phyloP scores from a whole-genome alignment of 306 rosid species.

The Prunus padus region DNA sequence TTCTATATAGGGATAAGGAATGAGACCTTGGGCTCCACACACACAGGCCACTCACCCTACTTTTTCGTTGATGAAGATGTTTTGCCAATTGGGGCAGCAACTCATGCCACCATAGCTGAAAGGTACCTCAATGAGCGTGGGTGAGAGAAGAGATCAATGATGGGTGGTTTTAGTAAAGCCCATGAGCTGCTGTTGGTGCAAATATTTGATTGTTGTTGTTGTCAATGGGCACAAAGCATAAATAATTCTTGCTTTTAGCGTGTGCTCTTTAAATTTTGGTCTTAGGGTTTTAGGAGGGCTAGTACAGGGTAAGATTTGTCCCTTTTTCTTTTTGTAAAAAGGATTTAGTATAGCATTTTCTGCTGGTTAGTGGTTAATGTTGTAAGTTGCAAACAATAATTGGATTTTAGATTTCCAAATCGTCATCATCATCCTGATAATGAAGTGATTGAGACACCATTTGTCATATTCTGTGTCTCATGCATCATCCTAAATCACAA shows the following conservation, averaged over 20 bases:
- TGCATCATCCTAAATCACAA: too few relatives aligned
- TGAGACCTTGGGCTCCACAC: constrained; percentile 79
- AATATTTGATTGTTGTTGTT: neutral
- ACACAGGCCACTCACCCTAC: constrained; percentile 90
- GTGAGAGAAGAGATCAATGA: neutral
- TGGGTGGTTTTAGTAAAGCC: neutral
- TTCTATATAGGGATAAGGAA: constrained; percentile 80
- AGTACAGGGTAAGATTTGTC: constrained; percentile 2
- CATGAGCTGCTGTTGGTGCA: neutral
- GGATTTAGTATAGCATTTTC: neutral
- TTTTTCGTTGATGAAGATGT: constrained; percentile 88
- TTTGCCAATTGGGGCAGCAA: constrained; percentile 75
- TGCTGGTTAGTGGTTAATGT: neutral
- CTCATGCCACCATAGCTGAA: constrained; percentile 84
- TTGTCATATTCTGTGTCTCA: too few relatives aligned
- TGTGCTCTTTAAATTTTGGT: constrained; percentile 5
- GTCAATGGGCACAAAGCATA: neutral
- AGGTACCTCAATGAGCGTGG: constrained; percentile 67
- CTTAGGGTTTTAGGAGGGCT: neutral
- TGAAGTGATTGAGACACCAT: too few relatives aligned
- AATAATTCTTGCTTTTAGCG: too few relatives aligned
- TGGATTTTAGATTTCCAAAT: neutral
- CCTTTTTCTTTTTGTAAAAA: neutral
- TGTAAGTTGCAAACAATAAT: neutral
- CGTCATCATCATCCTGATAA: neutral